Conservation (phyloP, 2,329 filamentous ascomycete genomes). For the Orbilia oligospora region DNA sequence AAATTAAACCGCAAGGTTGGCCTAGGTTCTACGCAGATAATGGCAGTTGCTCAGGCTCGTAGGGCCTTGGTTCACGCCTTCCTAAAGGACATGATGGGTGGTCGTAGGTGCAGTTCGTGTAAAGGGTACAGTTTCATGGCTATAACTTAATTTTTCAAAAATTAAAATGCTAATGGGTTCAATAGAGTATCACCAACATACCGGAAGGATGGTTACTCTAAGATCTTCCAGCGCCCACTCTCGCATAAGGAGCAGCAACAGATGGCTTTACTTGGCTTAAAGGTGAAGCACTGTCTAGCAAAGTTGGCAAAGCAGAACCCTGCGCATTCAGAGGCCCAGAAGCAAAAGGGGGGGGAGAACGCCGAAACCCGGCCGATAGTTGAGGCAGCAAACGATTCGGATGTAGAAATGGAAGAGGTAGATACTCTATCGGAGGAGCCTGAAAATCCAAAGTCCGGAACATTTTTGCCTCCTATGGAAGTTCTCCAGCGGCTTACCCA, state of each 20-base stretch:
- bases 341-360: conserved; percentile 19
- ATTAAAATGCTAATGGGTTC: conserved; percentile 66
- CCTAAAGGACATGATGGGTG: conserved; percentile 65
- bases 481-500: conserved; percentile 82
- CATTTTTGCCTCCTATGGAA: conserved; percentile 79
- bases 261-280: conserved; percentile 76
- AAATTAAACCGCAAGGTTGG: conserved; percentile 67
- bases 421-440: conserved; percentile 71
- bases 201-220: conserved; percentile 90
- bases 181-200: conserved; percentile 83
- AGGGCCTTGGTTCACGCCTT: conserved; percentile 85
- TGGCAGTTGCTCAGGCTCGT: conserved; percentile 83
- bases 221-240: conserved; percentile 90
- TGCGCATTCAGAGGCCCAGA: background rate
- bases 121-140: conserved; percentile 68
- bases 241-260: conserved; percentile 80
- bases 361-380: conserved; percentile 70
- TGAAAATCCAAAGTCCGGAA: conserved; percentile 66
- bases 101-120: conserved; percentile 79
- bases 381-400: conserved; percentile 68
- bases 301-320: conserved; percentile 28
- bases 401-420: conserved; percentile 70
- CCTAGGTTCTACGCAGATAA: conserved; percentile 78
- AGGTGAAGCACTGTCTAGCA: conserved; percentile 58
- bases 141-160: background rate